phyloP scores from a whole-genome alignment of 495 filamentous ascomycete genomes.

The Darksidea phi region DNA sequence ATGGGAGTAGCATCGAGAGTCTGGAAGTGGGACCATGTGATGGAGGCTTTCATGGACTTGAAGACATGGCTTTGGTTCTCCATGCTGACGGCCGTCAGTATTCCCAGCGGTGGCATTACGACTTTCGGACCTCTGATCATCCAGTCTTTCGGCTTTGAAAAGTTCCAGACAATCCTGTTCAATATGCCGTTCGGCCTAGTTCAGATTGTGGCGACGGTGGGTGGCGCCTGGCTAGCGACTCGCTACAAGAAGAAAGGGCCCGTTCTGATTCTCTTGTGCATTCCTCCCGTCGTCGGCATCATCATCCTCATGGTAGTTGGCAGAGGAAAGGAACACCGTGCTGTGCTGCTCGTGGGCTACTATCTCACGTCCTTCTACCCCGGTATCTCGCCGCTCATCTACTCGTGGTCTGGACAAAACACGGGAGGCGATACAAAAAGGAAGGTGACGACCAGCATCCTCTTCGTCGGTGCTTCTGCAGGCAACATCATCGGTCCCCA shows the following conservation, averaged over 20 bases:
- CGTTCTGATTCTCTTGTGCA: conserved; percentile 55
- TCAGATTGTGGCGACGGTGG: conserved; percentile 58
- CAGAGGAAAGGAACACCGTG: conserved; percentile 49
- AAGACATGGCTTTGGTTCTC: conserved; percentile 70
- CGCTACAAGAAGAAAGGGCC: conserved; percentile 55
- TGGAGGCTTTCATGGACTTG: conserved; percentile 59
- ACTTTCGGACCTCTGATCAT: conserved; percentile 67
- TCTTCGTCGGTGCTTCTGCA: conserved; percentile 58
- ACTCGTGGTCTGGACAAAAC: conserved; percentile 62
- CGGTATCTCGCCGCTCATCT: conserved; percentile 61
- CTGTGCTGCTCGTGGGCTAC: conserved; percentile 56
- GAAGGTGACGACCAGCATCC: conserved; percentile 57
- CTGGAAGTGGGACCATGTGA: conserved; percentile 64
- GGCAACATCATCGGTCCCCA: conserved; percentile 60
- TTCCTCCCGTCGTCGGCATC: conserved; percentile 58
- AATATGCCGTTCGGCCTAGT: conserved; percentile 66
- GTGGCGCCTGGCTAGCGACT: conserved; percentile 57
- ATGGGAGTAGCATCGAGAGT: conserved; percentile 57
- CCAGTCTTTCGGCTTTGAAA: conserved; percentile 58
- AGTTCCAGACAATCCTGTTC: conserved; percentile 62
- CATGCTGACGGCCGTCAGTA: conserved; percentile 55
- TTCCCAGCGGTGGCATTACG: conserved; percentile 61
- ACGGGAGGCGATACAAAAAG: conserved; percentile 65
- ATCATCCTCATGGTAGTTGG: conserved; percentile 55
- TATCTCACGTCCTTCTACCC: conserved; percentile 60